Evolutionary conservation across 768 basidiomycete species (phyloP).

Genomic region (Pleurotus eryngii): DNA sequence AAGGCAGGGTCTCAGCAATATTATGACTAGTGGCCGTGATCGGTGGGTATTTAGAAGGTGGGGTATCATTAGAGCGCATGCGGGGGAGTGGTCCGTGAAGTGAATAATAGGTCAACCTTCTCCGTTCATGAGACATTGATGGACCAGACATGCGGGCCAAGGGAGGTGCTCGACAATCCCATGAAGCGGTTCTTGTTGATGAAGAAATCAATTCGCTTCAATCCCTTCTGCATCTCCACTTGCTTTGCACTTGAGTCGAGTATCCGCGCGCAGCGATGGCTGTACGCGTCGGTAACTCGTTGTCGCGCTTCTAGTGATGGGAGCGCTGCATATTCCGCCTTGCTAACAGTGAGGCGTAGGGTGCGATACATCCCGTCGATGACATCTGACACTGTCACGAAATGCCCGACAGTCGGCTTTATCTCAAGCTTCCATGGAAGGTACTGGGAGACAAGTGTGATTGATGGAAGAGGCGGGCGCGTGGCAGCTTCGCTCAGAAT

Average conservation of each 20-base stretch:
- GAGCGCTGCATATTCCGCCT: constrained; percentile 35
- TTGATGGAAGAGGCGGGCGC: constrained; percentile 30
- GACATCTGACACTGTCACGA: constrained; percentile 34
- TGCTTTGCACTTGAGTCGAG: constrained; percentile 25
- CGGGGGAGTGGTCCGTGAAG: neutral
- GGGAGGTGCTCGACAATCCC: constrained; percentile 34
- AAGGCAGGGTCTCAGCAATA: neutral
- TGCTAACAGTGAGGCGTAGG: constrained; percentile 38
- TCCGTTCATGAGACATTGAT: constrained; percentile 19
- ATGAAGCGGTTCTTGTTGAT: constrained; percentile 30
- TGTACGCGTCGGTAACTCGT: constrained; percentile 40
- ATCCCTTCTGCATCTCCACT: constrained; percentile 41
- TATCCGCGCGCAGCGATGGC: constrained; percentile 33
- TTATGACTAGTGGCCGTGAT: neutral
- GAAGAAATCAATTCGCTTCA: constrained; percentile 57
- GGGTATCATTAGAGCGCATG: neutral
- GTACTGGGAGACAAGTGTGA: neutral
- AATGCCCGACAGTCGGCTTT: constrained; percentile 6
- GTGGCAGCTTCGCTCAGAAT: constrained; percentile 42
- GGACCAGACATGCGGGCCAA: constrained; percentile 35
- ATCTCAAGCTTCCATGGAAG: neutral
- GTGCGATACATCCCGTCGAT: constrained; percentile 39
- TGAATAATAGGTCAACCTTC: neutral
- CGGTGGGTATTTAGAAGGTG: constrained; percentile 1
- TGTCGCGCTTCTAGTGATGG: constrained; percentile 28